Evolutionary conservation across 1,139 yeast genomes (phyloP).

Genomic region (Pichia sp.): DNA sequence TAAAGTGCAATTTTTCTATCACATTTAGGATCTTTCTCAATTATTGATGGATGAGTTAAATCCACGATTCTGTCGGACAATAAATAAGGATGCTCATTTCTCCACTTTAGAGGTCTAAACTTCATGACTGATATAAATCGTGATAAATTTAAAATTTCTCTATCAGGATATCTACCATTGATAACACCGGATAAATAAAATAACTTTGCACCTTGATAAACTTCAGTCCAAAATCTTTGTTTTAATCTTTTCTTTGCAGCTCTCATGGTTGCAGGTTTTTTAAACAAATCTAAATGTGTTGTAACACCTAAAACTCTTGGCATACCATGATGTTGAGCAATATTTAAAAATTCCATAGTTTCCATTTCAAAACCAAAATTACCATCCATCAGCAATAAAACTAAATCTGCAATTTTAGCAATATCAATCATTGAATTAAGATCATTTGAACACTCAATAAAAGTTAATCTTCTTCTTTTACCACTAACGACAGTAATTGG

Average conservation of each 20-base stretch:
- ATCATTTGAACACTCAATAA: constrained; percentile 89
- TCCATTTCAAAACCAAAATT: constrained; percentile 99
- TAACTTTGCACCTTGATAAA: constrained; percentile 94
- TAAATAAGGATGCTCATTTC: constrained; percentile 95
- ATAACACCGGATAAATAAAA: constrained; percentile 93
- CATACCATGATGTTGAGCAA: constrained; percentile 98
- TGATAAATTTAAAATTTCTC: constrained; percentile 87
- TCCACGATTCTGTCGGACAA: constrained; percentile 93
- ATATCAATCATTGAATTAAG: constrained; percentile 93
- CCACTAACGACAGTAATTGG: constrained; percentile 98
- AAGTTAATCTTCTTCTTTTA: constrained; percentile 85
- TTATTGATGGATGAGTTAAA: constrained; percentile 81
- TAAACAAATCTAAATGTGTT: constrained; percentile 92
- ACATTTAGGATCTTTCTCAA: constrained; percentile 70
- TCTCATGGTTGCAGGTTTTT: constrained; percentile 80
- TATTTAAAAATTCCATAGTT: constrained; percentile 95
- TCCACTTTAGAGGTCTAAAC: constrained; percentile 96
- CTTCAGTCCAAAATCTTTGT: constrained; percentile 98
- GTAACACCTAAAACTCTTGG: constrained; percentile 95
- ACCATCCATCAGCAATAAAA: constrained; percentile 85
- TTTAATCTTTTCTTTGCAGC: constrained; percentile 89
- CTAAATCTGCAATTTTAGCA: constrained; percentile 92
- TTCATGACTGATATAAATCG: constrained; percentile 96
- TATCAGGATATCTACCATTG: constrained; percentile 95
- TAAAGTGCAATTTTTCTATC: constrained; percentile 89